These are phyloP conservation scores for Lepiota brunneoincarnata DNA, from an alignment of 768 basidiomycete genomes.

Conservation along the genomic window DNA sequence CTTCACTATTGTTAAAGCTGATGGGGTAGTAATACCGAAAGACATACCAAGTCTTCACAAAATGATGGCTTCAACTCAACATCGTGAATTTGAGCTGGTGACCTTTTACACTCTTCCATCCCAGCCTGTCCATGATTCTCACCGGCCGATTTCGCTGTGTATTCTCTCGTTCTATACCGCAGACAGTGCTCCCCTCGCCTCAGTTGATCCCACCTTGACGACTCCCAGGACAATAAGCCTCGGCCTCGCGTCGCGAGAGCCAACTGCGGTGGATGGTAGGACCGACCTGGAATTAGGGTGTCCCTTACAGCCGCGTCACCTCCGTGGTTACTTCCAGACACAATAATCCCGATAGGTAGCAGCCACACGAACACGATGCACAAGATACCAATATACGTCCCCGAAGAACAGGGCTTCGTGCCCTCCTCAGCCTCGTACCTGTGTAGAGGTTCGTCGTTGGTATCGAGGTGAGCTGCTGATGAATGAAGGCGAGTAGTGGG, in stretches of 20 bases:
- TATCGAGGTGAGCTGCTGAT: neutral
- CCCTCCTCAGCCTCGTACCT: neutral
- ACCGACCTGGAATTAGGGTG: neutral
- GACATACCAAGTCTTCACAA: neutral
- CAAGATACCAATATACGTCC: slow-evolving; percentile 3
- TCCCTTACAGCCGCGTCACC: neutral
- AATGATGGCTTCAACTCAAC: neutral
- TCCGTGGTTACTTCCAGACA: neutral
- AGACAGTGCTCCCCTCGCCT: slow-evolving; percentile 3
- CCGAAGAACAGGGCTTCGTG: neutral
- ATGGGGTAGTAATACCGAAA: too few species aligned
- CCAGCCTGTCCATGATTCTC: neutral
- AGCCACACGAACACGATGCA: slow-evolving; percentile 2
- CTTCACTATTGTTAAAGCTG: neutral
- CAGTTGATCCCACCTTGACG: neutral
- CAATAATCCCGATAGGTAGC: neutral
- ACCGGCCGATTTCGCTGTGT: neutral
- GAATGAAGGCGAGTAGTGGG: neutral
- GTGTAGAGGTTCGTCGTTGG: neutral
- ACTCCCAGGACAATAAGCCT: neutral
- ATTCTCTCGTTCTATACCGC: slow-evolving; percentile 1
- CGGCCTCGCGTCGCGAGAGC: too few species aligned
- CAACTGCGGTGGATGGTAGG: too few species aligned
- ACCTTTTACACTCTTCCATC: neutral
- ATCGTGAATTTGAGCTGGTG: neutral